phyloP scores from a whole-genome alignment of 1,284 basidiomycete genomes.

The Malassezia nana region DNA sequence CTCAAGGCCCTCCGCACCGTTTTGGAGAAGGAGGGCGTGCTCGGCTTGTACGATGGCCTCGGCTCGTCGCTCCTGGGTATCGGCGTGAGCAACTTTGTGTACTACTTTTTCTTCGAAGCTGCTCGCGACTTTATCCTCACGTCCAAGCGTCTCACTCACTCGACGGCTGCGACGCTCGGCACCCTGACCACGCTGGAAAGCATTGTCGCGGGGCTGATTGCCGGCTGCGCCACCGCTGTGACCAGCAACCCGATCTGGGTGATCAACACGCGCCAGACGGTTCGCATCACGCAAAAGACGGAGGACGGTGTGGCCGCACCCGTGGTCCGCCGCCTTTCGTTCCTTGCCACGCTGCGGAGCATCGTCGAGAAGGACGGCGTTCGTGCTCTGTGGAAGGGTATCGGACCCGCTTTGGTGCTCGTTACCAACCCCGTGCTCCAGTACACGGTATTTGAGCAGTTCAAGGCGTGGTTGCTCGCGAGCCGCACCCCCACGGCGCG shows the following conservation, averaged over 20 bases:
- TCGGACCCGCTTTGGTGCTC: slow-evolving; percentile 82
- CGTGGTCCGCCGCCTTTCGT: slow-evolving; percentile 32
- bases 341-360: slow-evolving; percentile 59
- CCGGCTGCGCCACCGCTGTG: slow-evolving; percentile 79
- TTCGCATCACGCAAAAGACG: slow-evolving; percentile 33
- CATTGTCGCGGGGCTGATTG: slow-evolving; percentile 77
- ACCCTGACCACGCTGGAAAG: slow-evolving; percentile 72
- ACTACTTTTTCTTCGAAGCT: slow-evolving; percentile 50
- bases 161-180: slow-evolving; percentile 34
- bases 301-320: slow-evolving; percentile 8
- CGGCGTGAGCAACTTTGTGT: slow-evolving; percentile 75
- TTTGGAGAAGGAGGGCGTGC: slow-evolving; percentile 71
- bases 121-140: slow-evolving; percentile 43
- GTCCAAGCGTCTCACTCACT: slow-evolving; percentile 42
- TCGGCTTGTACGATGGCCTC: slow-evolving; percentile 78
- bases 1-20: slow-evolving; percentile 58
- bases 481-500: slow-evolving; percentile 21
- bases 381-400: slow-evolving; percentile 81
- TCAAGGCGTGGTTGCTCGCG: slow-evolving; percentile 43
- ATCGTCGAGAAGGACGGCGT: slow-evolving; percentile 71
- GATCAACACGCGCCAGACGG: slow-evolving; percentile 63
- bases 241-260: slow-evolving; percentile 75
- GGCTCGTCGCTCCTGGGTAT: slow-evolving; percentile 79
- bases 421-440: slow-evolving; percentile 89
- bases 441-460: slow-evolving; percentile 47